Evolutionary conservation across 1,284 basidiomycete genomes (phyloP).

Genomic region (Ustilago esculenta): DNA sequence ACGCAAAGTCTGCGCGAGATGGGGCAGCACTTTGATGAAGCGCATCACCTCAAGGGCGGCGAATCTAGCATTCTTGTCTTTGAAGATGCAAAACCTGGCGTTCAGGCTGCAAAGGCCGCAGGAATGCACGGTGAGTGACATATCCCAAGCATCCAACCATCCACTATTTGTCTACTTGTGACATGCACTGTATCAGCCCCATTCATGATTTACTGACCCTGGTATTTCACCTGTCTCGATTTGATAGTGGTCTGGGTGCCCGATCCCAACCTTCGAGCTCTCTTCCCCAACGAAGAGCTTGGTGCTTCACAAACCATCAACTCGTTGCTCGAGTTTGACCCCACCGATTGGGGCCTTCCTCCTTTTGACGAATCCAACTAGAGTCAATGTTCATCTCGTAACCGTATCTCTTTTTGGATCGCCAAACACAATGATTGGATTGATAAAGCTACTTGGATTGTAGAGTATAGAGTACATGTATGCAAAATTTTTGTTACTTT

Average conservation of each 20-base stretch:
- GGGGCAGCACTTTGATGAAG: constrained; percentile 53
- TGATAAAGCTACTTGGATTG: not conserved
- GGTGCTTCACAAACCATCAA: constrained; percentile 59
- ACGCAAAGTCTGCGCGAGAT: constrained; percentile 40
- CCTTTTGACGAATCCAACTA: constrained; percentile 40
- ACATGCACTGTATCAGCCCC: no score
- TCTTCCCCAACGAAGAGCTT: constrained; percentile 45
- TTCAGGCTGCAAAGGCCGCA: constrained; percentile 60
- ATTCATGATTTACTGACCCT: no score
- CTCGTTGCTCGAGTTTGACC: constrained; percentile 61
- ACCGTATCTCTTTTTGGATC: no score
- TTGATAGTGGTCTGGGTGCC: constrained; percentile 64
- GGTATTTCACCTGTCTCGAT: no score
- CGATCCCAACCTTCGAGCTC: constrained; percentile 52
- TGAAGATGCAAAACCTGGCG: constrained; percentile 65
- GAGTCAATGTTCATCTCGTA: no score
- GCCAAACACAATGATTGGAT: no score
- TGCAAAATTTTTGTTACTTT: constrained; percentile 2
- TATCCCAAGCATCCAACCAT: no score
- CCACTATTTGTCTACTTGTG: no score
- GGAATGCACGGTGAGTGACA: constrained; percentile 61
- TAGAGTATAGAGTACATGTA: constrained; percentile 15
- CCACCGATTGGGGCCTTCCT: constrained; percentile 62
- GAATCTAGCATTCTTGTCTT: constrained; percentile 65
- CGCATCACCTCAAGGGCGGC: constrained; percentile 39